phyloP scores from a whole-genome alignment of 169 alveolate species.

The Plasmodium falciparum region DNA sequence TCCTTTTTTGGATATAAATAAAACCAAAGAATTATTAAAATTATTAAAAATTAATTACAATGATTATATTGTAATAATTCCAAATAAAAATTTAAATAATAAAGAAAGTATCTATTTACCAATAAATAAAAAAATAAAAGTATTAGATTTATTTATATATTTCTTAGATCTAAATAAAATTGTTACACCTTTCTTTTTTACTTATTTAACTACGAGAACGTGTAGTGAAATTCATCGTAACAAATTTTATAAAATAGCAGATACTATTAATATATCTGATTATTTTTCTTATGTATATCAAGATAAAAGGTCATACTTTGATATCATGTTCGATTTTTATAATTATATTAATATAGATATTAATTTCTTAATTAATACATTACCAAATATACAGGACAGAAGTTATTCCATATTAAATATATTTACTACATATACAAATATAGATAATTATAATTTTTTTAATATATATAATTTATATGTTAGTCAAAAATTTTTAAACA shows the following conservation, averaged over 20 bases:
- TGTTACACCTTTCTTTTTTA: conserved; percentile 67
- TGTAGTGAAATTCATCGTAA: conserved; percentile 48
- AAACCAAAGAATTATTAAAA: conserved; percentile 38
- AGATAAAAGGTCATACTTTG: conserved; percentile 68
- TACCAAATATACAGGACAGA: conserved; percentile 51
- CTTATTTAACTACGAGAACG: conserved; percentile 45
- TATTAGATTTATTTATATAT: conserved; percentile 58
- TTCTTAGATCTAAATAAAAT: conserved; percentile 66
- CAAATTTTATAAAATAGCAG: conserved; percentile 46
- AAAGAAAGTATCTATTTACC: conserved; percentile 29
- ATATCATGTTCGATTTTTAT: conserved; percentile 51
- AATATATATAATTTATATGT: conserved; percentile 20
- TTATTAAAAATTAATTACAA: conserved; percentile 61
- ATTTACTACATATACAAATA: neutral
- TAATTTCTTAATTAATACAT: conserved; percentile 42
- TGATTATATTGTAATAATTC: conserved; percentile 33
- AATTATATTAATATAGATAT: conserved; percentile 46
- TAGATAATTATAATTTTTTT: conserved; percentile 22
- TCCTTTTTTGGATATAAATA: conserved; percentile 44
- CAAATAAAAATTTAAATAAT: conserved; percentile 8
- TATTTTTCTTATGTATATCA: conserved; percentile 55
- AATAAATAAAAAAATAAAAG: conserved; percentile 38
- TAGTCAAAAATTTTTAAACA: neutral
- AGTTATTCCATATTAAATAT: conserved; percentile 59
- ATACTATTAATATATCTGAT: conserved; percentile 48